Evolutionary conservation across 2,329 filamentous ascomycete genomes (phyloP).

Genomic region (Fusarium coffeatum): DNA sequence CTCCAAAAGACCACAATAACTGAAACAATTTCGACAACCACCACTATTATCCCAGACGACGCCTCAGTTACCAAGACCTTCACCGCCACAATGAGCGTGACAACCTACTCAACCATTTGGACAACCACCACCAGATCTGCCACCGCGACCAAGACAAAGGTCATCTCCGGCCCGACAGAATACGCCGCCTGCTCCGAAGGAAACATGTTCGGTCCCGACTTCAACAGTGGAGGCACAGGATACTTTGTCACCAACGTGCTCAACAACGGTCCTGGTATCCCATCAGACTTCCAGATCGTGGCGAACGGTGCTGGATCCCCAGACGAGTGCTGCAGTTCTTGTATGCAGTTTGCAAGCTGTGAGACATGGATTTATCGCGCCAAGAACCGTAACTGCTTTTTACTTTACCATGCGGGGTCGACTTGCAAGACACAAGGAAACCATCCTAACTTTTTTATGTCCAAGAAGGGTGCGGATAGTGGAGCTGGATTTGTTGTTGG

Average conservation of each 20-base stretch:
- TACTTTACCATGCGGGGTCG: slow-evolving; percentile 4
- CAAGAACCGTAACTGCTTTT: slow-evolving; percentile 15
- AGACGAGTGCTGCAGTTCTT: slow-evolving; percentile 4
- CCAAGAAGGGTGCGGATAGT: slow-evolving; percentile 4
- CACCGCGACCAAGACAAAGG: slow-evolving; percentile 2
- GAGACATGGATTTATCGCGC: slow-evolving; percentile 7
- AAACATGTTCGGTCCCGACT: slow-evolving; percentile 14
- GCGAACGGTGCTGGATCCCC: neutral
- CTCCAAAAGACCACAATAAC: neutral
- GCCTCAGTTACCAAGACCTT: slow-evolving; percentile 4
- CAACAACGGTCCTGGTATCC: slow-evolving; percentile 14
- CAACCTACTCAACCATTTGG: slow-evolving; percentile 9
- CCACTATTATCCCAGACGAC: slow-evolving; percentile 12
- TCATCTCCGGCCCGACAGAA: slow-evolving; percentile 1
- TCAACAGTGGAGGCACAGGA: slow-evolving; percentile 10
- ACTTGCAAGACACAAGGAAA: neutral
- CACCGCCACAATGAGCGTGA: slow-evolving; percentile 1
- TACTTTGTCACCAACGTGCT: slow-evolving; percentile 16
- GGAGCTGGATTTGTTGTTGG: slow-evolving; percentile 7
- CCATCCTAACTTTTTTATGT: slow-evolving; percentile 16
- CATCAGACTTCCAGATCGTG: slow-evolving; percentile 8
- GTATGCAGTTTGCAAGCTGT: slow-evolving; percentile 9
- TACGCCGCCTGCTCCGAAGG: slow-evolving; percentile 2
- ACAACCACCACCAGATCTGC: neutral
- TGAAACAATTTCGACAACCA: neutral